Conservation (phyloP, 75 land plant species). For the Ceratopteris richardii region DNA sequence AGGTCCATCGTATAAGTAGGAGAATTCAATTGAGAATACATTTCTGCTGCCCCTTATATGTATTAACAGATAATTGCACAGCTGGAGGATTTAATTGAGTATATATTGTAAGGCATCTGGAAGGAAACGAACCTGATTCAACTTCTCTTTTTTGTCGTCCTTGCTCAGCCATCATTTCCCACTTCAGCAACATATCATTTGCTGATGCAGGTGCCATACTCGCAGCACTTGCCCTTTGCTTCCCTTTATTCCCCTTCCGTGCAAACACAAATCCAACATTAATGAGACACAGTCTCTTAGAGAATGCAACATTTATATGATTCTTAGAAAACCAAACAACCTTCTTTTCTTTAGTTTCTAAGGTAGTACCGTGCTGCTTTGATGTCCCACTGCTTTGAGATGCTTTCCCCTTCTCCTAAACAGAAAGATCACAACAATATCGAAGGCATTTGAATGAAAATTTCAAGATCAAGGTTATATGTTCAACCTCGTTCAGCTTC, state of each 20-base stretch:
- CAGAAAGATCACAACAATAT: background rate
- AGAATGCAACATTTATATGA: background rate
- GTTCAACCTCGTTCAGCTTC: slow-evolving; percentile 57
- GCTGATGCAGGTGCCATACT: slow-evolving; percentile 93
- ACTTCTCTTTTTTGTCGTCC: slow-evolving; percentile 89
- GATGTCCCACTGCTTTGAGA: slow-evolving; percentile 22
- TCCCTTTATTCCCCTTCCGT: slow-evolving; percentile 86
- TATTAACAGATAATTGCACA: too few relatives aligned
- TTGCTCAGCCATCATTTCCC: slow-evolving; percentile 98
- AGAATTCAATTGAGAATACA: too few relatives aligned
- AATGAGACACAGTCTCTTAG: too few relatives aligned
- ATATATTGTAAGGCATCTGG: too few relatives aligned
- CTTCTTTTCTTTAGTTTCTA: slow-evolving; percentile 34
- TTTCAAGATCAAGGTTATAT: too few relatives aligned
- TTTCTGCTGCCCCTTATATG: background rate
- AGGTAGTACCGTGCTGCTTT: slow-evolving; percentile 38
- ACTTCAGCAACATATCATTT: slow-evolving; percentile 86
- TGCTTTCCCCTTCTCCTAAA: background rate
- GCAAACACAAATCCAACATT: background rate
- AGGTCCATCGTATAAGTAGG: background rate
- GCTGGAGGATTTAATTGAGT: too few relatives aligned
- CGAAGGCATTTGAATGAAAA: too few relatives aligned
- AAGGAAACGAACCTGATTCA: slow-evolving; percentile 11
- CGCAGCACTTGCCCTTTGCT: slow-evolving; percentile 89
- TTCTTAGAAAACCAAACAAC: slow-evolving; percentile 7